Evolutionary conservation across 805 yeast species (phyloP).

Genomic region (Candida hungchunana): DNA sequence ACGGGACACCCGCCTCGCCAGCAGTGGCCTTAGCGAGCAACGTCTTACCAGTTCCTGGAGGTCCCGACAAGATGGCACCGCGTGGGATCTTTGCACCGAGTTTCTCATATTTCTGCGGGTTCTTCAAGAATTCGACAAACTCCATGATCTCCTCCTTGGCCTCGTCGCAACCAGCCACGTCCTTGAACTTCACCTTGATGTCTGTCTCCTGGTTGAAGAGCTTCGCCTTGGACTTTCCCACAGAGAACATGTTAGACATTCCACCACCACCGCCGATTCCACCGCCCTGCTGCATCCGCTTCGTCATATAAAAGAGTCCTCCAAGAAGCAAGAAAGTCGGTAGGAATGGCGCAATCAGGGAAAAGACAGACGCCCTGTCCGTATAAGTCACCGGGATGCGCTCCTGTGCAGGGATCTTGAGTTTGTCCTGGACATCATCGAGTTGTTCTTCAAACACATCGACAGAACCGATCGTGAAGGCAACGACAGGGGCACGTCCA

Average conservation of each 20-base stretch:
- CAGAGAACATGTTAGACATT: conserved; percentile 65
- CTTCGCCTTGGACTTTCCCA: conserved; percentile 77
- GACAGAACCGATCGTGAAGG: conserved; percentile 84
- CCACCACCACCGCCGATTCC: conserved; percentile 48
- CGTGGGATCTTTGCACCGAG: conserved; percentile 93
- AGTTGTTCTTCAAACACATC: conserved; percentile 82
- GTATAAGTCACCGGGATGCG: conserved; percentile 75
- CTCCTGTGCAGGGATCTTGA: conserved; percentile 62
- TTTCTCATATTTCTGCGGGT: conserved; percentile 78
- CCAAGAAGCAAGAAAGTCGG: conserved; percentile 83
- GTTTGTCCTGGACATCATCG: conserved; percentile 63
- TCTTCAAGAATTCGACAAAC: conserved; percentile 82
- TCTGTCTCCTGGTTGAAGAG: conserved; percentile 79
- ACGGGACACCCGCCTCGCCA: conserved; percentile 95
- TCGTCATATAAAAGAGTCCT: conserved; percentile 48
- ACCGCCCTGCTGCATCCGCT: conserved; percentile 37
- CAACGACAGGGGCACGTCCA: conserved; percentile 40
- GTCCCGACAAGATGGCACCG: conserved; percentile 92
- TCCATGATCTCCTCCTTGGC: conserved; percentile 95
- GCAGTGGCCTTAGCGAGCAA: conserved; percentile 92
- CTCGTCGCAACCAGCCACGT: conserved; percentile 94
- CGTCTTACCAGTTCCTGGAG: conserved; percentile 97
- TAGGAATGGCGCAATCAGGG: conserved; percentile 61
- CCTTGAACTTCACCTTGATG: conserved; percentile 76
- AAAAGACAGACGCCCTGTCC: conserved; percentile 62